phyloP scores from a whole-genome alignment of 805 yeast species.

The Phaffomyces antillensis region DNA sequence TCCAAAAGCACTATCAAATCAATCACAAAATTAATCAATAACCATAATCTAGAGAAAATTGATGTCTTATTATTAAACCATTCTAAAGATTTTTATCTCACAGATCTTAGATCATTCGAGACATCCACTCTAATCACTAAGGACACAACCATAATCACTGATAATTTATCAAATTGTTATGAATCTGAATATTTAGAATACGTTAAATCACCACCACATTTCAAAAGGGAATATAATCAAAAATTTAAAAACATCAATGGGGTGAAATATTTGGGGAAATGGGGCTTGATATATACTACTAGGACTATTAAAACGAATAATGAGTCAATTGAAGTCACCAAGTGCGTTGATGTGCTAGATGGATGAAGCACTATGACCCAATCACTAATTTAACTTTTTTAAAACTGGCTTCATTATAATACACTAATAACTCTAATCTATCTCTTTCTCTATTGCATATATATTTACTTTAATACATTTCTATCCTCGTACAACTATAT shows the following conservation, averaged over 20 bases:
- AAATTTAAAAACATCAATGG: conserved; percentile 25
- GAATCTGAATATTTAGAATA: conserved; percentile 34
- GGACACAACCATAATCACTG: conserved; percentile 34
- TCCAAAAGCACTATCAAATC: conserved; percentile 12
- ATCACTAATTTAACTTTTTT: not conserved
- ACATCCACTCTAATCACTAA: conserved; percentile 31
- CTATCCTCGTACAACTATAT: conserved; percentile 69
- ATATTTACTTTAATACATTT: conserved; percentile 51
- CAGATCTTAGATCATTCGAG: conserved; percentile 37
- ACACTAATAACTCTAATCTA: conserved; percentile 29
- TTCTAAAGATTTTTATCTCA: conserved; percentile 30
- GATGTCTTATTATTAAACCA: conserved; percentile 38
- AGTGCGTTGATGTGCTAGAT: conserved; percentile 14
- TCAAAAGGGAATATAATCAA: conserved; percentile 26
- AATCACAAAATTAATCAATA: conserved; percentile 5
- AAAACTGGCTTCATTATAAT: not conserved
- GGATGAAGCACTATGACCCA: not conserved
- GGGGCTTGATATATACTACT: conserved; percentile 35
- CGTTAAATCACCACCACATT: conserved; percentile 31
- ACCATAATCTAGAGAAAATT: conserved; percentile 16
- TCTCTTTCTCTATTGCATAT: conserved; percentile 37
- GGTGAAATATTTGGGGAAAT: conserved; percentile 27
- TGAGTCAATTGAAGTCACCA: conserved; percentile 14
- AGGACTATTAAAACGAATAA: conserved; percentile 16
- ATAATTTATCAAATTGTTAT: conserved; percentile 28